Evolutionary conservation across 1,284 basidiomycete species (phyloP).

Genomic region (Apiotrichum siamense): DNA sequence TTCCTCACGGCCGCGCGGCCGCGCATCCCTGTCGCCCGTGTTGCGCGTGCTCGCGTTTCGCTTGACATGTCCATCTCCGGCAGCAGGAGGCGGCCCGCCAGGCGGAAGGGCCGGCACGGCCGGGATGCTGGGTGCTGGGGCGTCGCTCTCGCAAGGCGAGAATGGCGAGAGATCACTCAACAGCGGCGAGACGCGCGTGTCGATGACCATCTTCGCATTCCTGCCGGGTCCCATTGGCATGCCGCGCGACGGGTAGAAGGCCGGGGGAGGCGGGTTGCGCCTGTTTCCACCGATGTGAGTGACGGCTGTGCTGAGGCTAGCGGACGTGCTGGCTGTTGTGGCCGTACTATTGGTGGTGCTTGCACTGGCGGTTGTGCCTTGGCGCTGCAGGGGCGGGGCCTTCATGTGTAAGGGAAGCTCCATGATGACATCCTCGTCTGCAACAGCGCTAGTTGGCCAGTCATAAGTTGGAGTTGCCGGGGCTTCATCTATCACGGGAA

Average conservation of each 20-base stretch:
- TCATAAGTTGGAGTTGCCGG: not conserved
- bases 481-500: not conserved
- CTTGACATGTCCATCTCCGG: too few species aligned
- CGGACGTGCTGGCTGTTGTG: not conserved
- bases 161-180: not conserved
- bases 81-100: too few species aligned
- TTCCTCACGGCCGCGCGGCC: too few species aligned
- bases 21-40: too few species aligned
- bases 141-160: not conserved
- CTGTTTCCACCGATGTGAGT: not conserved
- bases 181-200: not conserved
- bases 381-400: not conserved
- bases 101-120: not conserved
- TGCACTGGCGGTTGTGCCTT: not conserved
- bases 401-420: not conserved
- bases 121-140: not conserved
- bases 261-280: not conserved
- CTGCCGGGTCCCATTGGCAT: not conserved
- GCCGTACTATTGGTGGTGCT: not conserved
- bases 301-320: not conserved
- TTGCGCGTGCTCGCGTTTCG: not conserved
- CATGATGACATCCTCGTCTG: not conserved
- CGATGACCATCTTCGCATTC: not conserved
- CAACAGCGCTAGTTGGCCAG: not conserved
- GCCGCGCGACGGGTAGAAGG: not conserved